phyloP scores from a whole-genome alignment of 768 basidiomycete genomes.

The Paxillus ammoniavirescens region DNA sequence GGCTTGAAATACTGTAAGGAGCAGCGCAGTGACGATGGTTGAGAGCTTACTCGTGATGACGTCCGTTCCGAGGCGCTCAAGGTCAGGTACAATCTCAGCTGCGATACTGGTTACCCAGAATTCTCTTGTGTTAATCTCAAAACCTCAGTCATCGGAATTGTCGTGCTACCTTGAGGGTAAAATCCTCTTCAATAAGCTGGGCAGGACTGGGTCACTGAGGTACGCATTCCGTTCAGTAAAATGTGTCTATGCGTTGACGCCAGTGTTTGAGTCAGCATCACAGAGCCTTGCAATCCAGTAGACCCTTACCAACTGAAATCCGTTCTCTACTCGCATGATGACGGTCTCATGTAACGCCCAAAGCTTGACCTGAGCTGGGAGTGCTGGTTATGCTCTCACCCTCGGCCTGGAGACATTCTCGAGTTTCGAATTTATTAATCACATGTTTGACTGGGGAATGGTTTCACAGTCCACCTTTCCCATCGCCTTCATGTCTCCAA shows the following conservation, averaged over 20 bases:
- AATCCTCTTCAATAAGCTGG: slow-evolving; percentile 54
- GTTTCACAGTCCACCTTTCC: too few relatives aligned
- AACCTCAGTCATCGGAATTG: not conserved
- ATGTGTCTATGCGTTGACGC: slow-evolving; percentile 37
- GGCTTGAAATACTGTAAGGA: slow-evolving; percentile 32
- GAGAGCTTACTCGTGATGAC: slow-evolving; percentile 46
- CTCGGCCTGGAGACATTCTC: too few relatives aligned
- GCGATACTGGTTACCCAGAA: slow-evolving; percentile 34
- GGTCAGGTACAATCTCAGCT: slow-evolving; percentile 55
- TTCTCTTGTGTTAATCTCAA: not conserved
- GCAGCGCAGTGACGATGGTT: not conserved
- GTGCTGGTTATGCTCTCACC: too few relatives aligned
- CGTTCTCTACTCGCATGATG: slow-evolving; percentile 61
- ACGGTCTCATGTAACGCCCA: not conserved
- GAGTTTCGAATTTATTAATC: too few relatives aligned
- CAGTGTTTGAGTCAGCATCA: not conserved
- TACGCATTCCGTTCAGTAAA: slow-evolving; percentile 62
- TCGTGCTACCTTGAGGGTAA: slow-evolving; percentile 44
- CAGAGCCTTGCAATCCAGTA: not conserved
- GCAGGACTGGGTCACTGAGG: slow-evolving; percentile 59
- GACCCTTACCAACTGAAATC: slow-evolving; percentile 54
- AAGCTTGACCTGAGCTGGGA: too few relatives aligned
- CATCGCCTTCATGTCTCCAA: too few relatives aligned
- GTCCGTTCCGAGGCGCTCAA: slow-evolving; percentile 58
- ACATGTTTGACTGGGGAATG: too few relatives aligned